A percentile compares a stretch with the other conserved stretches of the same genome.
Evolutionary conservation across 2,329 filamentous ascomycete genomes (phyloP).

Genomic region (Magnaporthiopsis incrustans): DNA sequence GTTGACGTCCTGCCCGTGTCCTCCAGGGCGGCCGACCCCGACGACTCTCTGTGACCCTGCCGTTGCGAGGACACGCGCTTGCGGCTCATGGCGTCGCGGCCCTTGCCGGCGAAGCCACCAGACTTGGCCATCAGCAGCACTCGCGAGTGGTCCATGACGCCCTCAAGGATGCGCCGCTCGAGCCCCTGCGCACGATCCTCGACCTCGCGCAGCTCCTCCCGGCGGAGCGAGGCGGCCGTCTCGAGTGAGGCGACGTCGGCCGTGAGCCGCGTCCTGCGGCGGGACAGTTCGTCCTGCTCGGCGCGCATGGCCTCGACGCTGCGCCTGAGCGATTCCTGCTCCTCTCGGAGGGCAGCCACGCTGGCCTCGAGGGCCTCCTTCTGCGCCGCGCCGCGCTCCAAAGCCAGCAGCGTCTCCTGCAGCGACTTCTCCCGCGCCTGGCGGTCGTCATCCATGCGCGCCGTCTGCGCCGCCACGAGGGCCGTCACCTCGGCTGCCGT

Average conservation of each 20-base stretch:
- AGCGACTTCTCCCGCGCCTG: constrained; percentile 72
- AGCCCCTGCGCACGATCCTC: constrained; percentile 80
- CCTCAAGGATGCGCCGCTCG: constrained; percentile 87
- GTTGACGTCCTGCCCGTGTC: constrained; percentile 21
- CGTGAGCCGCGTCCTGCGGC: constrained; percentile 70
- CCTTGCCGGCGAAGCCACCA: constrained; percentile 24
- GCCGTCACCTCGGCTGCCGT: constrained; percentile 78
- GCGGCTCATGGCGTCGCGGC: constrained; percentile 48
- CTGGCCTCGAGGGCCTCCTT: constrained; percentile 54
- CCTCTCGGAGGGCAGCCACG: constrained; percentile 35
- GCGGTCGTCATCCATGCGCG: constrained; percentile 66
- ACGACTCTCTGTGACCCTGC: constrained; percentile 16
- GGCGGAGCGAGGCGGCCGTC: constrained; percentile 78
- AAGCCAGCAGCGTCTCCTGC: constrained; percentile 69
- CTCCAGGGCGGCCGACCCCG: constrained; percentile 12
- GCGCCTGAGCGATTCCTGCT: constrained; percentile 45
- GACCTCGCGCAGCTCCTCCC: constrained; percentile 87
- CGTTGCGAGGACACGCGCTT: constrained; percentile 45
- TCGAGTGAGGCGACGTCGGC: constrained; percentile 87
- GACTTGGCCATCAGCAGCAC: constrained; percentile 74
- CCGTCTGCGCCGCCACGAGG: constrained; percentile 71
- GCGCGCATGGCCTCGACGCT: constrained; percentile 52
- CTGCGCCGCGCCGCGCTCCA: constrained; percentile 66
- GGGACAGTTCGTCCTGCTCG: constrained; percentile 67
- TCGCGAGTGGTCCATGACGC: constrained; percentile 92